Conservation (phyloP, 805 yeast species). For the Candida jianshihensis region DNA sequence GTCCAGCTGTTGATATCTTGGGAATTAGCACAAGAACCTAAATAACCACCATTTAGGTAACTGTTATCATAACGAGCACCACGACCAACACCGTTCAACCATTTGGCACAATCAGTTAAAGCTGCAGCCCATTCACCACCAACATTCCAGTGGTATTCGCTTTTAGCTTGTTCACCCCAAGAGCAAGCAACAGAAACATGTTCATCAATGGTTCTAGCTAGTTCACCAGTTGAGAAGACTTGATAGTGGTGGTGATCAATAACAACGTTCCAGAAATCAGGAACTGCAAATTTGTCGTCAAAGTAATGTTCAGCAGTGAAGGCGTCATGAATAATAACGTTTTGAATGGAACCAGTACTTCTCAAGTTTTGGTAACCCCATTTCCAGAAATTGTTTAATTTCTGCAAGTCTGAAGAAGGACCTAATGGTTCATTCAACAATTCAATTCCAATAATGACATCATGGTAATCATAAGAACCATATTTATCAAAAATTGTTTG, state of each 20-base stretch:
- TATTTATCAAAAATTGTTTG: slow-evolving; percentile 52
- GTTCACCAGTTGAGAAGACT: slow-evolving; percentile 63
- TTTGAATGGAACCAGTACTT: slow-evolving; percentile 41
- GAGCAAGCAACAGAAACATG: slow-evolving; percentile 51
- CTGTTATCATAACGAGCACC: slow-evolving; percentile 79
- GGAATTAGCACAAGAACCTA: slow-evolving; percentile 57
- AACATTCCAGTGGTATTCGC: slow-evolving; percentile 65
- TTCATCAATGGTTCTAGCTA: slow-evolving; percentile 50
- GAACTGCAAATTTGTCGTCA: slow-evolving; percentile 45
- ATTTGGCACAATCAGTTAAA: slow-evolving; percentile 60
- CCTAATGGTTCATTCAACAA: slow-evolving; percentile 88
- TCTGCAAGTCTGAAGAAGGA: slow-evolving; percentile 49
- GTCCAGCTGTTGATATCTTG: slow-evolving; percentile 52
- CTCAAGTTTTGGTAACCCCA: slow-evolving; percentile 65
- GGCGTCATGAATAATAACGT: slow-evolving; percentile 77
- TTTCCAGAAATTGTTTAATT: slow-evolving; percentile 51
- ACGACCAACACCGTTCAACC: slow-evolving; percentile 63
- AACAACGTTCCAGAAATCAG: slow-evolving; percentile 55
- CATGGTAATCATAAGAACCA: slow-evolving; percentile 52
- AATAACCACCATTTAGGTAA: slow-evolving; percentile 32
- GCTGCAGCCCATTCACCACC: slow-evolving; percentile 85
- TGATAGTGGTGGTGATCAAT: slow-evolving; percentile 91
- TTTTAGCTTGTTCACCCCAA: slow-evolving; percentile 36
- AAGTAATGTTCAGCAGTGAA: slow-evolving; percentile 57
- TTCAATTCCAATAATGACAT: slow-evolving; percentile 78